Conservation (phyloP, 23 red algal genomes). For the Gracilaria domingensis region DNA sequence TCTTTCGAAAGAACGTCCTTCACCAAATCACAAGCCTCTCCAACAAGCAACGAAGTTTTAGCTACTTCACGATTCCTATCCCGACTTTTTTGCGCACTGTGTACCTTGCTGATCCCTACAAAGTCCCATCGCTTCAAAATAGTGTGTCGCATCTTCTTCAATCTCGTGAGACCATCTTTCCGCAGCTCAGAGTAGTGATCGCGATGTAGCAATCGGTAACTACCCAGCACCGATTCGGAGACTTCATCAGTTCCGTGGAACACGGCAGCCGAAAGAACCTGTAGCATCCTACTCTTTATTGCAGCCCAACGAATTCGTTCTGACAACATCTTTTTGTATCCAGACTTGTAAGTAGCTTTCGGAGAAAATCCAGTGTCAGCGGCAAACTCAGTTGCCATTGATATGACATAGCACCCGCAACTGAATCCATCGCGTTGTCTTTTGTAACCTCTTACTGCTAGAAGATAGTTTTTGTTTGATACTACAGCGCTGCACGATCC, state of each 20-base stretch:
- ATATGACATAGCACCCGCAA: not conserved
- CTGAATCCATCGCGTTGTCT: not conserved
- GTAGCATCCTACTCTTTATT: not conserved
- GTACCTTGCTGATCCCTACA: not conserved
- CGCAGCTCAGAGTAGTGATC: not conserved
- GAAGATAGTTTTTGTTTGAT: not conserved
- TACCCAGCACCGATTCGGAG: not conserved
- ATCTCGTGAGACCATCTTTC: not conserved
- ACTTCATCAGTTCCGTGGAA: not conserved
- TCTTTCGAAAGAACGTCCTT: too few relatives aligned
- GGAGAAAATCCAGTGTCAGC: not conserved
- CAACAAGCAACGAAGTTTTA: too few relatives aligned
- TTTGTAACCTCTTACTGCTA: not conserved
- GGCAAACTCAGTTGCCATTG: not conserved
- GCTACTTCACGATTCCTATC: too few relatives aligned
- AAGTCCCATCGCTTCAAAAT: not conserved
- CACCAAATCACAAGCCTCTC: too few relatives aligned
- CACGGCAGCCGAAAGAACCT: not conserved
- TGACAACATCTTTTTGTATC: not conserved
- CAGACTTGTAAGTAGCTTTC: not conserved
- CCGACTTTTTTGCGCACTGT: not conserved
- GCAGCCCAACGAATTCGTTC: not conserved
- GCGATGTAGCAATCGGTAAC: not conserved
- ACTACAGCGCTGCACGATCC: not conserved
- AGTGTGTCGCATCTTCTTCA: conserved; percentile 1